phyloP scores from a whole-genome alignment of 768 basidiomycete species.

The Macrolepiota fuliginosa region DNA sequence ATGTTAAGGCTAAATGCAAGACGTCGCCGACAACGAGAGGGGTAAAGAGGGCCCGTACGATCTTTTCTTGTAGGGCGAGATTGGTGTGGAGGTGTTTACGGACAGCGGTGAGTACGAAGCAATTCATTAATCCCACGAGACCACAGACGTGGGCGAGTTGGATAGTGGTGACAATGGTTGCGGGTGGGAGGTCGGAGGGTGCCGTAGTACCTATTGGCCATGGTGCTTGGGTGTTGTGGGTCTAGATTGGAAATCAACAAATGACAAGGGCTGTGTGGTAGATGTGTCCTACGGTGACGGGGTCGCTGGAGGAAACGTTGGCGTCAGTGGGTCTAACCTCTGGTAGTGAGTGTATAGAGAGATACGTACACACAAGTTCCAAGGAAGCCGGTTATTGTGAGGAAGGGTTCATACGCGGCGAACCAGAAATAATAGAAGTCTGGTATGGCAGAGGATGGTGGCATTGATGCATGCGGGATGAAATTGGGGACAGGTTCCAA shows the following conservation, averaged over 20 bases:
- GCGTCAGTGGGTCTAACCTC: not conserved
- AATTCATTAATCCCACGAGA: conserved; percentile 67
- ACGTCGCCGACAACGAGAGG: conserved; percentile 73
- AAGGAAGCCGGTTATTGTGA: conserved; percentile 62
- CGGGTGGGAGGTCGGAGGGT: conserved; percentile 49
- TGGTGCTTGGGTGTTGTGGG: conserved; percentile 73
- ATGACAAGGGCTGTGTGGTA: not conserved
- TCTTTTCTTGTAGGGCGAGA: conserved; percentile 70
- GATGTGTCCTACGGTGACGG: conserved; percentile 47
- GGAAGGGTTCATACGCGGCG: conserved; percentile 69
- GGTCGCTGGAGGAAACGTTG: conserved; percentile 41
- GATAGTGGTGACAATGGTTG: conserved; percentile 66
- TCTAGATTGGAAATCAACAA: conserved; percentile 33
- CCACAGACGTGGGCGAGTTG: conserved; percentile 80
- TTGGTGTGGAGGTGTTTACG: conserved; percentile 57
- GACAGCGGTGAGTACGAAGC: conserved; percentile 60
- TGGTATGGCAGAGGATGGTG: conserved; percentile 60
- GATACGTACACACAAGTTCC: conserved; percentile 51
- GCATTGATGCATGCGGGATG: conserved; percentile 25
- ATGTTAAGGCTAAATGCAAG: conserved; percentile 60
- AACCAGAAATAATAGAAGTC: conserved; percentile 73
- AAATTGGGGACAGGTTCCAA: conserved; percentile 10
- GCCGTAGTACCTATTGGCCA: conserved; percentile 54
- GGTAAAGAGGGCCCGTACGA: conserved; percentile 58
- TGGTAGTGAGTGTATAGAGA: not conserved